phyloP scores from a whole-genome alignment of 2,329 filamentous ascomycete genomes.

The Dendrostoma leiphaemia region DNA sequence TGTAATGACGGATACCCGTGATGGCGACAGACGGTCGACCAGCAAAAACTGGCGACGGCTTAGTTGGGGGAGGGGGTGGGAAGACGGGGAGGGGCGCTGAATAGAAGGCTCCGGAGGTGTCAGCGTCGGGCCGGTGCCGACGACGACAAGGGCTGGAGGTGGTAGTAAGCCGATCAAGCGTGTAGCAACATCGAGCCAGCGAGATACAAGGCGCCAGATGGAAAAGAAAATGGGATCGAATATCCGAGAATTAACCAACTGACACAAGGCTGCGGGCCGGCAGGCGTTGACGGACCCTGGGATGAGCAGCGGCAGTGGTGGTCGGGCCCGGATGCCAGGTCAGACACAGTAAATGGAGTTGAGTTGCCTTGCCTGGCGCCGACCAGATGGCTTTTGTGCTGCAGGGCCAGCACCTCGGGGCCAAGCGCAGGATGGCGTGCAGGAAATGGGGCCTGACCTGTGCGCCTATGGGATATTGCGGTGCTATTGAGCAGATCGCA shows the following conservation, averaged over 20 bases:
- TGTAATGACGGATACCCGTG: not conserved
- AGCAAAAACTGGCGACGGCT: not conserved
- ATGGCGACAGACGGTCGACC: not conserved
- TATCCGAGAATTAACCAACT: not conserved
- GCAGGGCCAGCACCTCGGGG: not conserved
- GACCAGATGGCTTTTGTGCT: constrained; percentile 5
- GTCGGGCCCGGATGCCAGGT: not conserved
- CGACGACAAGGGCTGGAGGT: not conserved
- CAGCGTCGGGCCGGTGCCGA: not conserved
- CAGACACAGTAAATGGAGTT: not conserved
- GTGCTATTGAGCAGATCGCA: not conserved
- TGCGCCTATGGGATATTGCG: not conserved
- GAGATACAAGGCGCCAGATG: not conserved
- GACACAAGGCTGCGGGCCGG: not conserved
- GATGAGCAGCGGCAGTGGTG: not conserved
- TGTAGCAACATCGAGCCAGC: not conserved
- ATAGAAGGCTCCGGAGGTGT: not conserved
- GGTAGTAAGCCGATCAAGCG: not conserved
- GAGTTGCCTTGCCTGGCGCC: not conserved
- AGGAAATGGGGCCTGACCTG: not conserved
- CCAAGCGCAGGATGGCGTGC: not conserved
- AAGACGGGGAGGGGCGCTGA: not conserved
- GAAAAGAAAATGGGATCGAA: not conserved
- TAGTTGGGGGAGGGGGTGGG: not conserved
- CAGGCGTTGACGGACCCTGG: not conserved